phyloP scores from a whole-genome alignment of 768 basidiomycete genomes.

The Russula emetica region DNA sequence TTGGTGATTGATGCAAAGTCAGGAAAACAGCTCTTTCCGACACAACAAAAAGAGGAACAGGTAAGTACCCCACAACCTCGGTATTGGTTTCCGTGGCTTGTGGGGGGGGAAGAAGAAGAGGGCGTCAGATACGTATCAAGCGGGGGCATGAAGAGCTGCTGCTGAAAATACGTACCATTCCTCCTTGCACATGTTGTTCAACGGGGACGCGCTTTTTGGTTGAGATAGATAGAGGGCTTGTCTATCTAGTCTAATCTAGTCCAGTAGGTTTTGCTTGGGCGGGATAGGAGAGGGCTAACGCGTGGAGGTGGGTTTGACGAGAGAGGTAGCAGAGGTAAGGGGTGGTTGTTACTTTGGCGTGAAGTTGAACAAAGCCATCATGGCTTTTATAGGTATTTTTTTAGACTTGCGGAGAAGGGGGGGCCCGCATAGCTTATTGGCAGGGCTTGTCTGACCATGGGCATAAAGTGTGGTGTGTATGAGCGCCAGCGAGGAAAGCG shows the following conservation, averaged over 20 bases:
- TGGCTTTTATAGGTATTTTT: constrained; percentile 14
- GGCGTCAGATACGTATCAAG: background rate
- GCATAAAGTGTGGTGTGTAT: background rate
- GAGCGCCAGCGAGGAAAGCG: constrained; percentile 22
- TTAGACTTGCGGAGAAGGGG: background rate
- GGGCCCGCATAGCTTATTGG: constrained; percentile 22
- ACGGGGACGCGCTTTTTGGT: background rate
- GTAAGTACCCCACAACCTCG: constrained; percentile 27
- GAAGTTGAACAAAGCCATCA: background rate
- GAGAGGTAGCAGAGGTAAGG: background rate
- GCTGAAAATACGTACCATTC: constrained; percentile 23
- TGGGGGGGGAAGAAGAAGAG: background rate
- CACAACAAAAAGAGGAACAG: background rate
- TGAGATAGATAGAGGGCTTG: background rate
- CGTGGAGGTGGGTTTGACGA: background rate
- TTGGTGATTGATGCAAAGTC: background rate
- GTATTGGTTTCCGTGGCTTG: constrained; percentile 28
- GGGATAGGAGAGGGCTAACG: background rate
- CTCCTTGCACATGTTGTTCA: constrained; percentile 25
- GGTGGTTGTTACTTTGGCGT: background rate
- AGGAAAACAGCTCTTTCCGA: background rate
- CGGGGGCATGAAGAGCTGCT: background rate
- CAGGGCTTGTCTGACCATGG: constrained; percentile 8
- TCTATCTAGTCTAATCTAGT: background rate
- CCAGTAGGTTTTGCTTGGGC: background rate